Evolutionary conservation across 164 flowering plant species (phyloP).

Genomic region (Tetrastigma voinierianum): DNA sequence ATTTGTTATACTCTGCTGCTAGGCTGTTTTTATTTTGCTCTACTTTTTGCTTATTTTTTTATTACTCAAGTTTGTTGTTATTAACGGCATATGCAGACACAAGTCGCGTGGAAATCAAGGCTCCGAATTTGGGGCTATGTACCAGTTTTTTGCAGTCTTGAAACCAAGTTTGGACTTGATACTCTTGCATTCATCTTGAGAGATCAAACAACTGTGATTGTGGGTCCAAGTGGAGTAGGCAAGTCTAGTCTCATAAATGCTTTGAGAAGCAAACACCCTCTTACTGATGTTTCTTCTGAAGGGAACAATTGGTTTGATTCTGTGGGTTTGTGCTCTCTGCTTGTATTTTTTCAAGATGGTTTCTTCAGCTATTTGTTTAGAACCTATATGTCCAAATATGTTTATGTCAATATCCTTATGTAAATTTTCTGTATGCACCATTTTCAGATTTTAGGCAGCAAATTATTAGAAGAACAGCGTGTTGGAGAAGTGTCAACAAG

Average conservation of each 20-base stretch:
- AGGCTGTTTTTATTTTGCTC: not conserved
- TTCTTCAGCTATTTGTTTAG: not conserved
- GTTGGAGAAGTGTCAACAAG: slow-evolving; percentile 90
- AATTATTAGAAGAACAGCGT: slow-evolving; percentile 90
- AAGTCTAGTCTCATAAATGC: slow-evolving; percentile 96
- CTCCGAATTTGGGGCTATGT: slow-evolving; percentile 83
- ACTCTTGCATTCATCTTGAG: slow-evolving; percentile 53
- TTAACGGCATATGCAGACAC: slow-evolving; percentile 41
- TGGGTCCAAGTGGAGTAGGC: slow-evolving; percentile 99
- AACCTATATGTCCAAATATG: not conserved
- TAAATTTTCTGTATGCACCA: not conserved
- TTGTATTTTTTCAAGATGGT: not conserved
- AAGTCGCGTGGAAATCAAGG: slow-evolving; percentile 61
- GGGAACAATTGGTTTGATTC: slow-evolving; percentile 53
- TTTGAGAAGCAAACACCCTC: slow-evolving; percentile 51
- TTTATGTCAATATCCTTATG: not conserved
- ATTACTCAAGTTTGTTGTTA: not conserved
- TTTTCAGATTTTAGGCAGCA: slow-evolving; percentile 65
- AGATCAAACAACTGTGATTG: slow-evolving; percentile 80
- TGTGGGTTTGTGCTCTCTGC: slow-evolving; percentile 37
- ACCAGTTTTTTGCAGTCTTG: slow-evolving; percentile 87
- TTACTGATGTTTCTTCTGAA: slow-evolving; percentile 23
- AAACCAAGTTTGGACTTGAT: slow-evolving; percentile 60
- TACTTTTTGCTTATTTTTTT: not conserved
- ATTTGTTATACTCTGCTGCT: not conserved